Evolutionary conservation across 306 rosid species (phyloP), one percentile per base, ranked within the genome.

Genomic region (Fragaria nilgerrensis): DNA sequence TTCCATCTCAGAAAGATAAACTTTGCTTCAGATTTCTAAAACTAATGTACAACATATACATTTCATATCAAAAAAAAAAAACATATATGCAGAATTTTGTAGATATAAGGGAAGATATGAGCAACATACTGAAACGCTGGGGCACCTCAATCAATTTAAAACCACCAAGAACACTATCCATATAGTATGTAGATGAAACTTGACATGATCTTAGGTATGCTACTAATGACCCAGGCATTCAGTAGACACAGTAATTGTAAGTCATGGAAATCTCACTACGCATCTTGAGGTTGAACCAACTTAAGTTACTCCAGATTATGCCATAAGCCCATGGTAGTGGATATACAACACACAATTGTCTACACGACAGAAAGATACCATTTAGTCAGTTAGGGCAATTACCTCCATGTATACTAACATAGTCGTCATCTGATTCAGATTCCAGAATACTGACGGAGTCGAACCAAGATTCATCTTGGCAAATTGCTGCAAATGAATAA

Each of bases 381-480:
- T 53, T 77, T 20, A 59, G 47, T 52, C 34, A 25, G 64, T n/a
- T 47, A 27, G 74, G 77, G 49, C 81, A 55, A 29, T 74, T 86
- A 92, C 98, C 98, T 92, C 91, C 99, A 80, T 83, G 88, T 75
- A 86, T 73, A 75, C 97, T 92, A 62, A 76, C 78, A 85, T 81
- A 88, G 17, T 95, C 99, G 37, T 96, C 98, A 58, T 96, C 99
- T 22, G 97, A 92, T 48, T 92, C 98, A 73, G 99, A 91, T 11
- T 90, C 97, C 79, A 95, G 83, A 79, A 90, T 78, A 75, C 98
- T 95, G 64, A 79, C 89, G 0, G 96, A 87, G 84, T 92, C 99
- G 76, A 90, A 95, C 91, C 89, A 95, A 44, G 84, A 75, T 53
- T 96, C 99, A 39, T 92, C 98, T 87, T 87, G 94, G 67, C 84